Conservation (phyloP, 352 stramenopile species). For the Thraustotheca clavata region DNA sequence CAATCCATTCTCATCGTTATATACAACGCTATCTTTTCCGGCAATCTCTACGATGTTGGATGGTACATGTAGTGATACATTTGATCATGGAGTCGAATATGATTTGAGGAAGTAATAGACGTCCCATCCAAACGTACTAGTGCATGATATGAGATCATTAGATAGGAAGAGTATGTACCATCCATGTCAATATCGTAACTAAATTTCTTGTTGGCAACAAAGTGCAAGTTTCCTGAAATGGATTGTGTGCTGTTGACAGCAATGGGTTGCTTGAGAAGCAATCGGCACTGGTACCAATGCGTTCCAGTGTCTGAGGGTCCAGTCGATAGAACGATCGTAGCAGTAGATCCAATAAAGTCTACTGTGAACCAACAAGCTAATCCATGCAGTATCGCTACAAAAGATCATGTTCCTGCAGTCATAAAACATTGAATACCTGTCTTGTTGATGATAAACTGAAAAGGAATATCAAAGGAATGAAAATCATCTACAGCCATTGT, state of each 20-base stretch:
- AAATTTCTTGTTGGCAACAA: conserved; percentile 93
- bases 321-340: conserved; percentile 81
- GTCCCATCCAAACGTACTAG: conserved; percentile 84
- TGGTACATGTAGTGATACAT: conserved; percentile 91
- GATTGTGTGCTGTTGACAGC: conserved; percentile 87
- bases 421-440: conserved; percentile 38
- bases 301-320: conserved; percentile 58
- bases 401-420: not conserved
- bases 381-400: conserved; percentile 87
- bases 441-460: conserved; percentile 77
- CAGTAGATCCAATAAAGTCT: conserved; percentile 90
- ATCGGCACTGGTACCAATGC: conserved; percentile 91
- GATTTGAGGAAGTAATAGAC: conserved; percentile 68
- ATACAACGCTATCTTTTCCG: too few species aligned
- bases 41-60: not conserved
- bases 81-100: conserved; percentile 90
- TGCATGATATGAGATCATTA: not conserved
- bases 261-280: conserved; percentile 85
- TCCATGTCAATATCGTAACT: conserved; percentile 92
- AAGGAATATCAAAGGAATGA: conserved; percentile 86
- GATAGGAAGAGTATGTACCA: conserved; percentile 26
- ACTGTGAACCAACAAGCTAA: conserved; percentile 99
- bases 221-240: conserved; percentile 83
- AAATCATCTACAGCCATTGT: conserved; percentile 68
- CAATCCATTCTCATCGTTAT: too few species aligned